These are phyloP conservation scores for Colletotrichum agaves DNA, from an alignment of 2,329 filamentous ascomycete species.

Conservation along the genomic window DNA sequence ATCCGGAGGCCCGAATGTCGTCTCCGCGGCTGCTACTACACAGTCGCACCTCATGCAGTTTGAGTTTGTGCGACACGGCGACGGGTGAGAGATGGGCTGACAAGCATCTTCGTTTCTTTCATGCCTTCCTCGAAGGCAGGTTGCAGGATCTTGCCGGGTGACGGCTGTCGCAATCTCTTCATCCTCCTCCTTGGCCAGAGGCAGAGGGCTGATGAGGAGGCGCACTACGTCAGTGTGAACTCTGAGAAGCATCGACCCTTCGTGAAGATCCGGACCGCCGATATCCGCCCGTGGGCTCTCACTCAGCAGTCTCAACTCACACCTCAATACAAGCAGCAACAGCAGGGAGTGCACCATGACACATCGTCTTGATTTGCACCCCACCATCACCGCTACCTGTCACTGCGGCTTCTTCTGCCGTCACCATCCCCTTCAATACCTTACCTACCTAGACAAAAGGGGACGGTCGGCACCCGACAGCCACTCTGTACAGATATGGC, in stretches of 20 bases:
- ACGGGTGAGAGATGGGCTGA: constrained; percentile 1
- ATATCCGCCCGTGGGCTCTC: background rate
- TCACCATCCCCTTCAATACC: constrained; percentile 6
- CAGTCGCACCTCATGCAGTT: background rate
- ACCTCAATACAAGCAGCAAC: background rate
- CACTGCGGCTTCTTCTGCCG: constrained; percentile 17
- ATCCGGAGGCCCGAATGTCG: constrained; percentile 8
- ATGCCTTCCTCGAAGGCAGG: background rate
- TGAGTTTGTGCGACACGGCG: constrained; percentile 13
- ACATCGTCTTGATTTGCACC: constrained; percentile 13
- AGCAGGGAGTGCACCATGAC: constrained; percentile 23
- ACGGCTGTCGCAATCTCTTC: background rate
- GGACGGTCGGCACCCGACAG: constrained; percentile 3
- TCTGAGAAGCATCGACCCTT: background rate
- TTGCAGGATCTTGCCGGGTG: background rate
- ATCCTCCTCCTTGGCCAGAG: background rate
- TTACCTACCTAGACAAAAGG: background rate
- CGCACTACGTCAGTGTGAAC: constrained; percentile 18
- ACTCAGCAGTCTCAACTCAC: background rate
- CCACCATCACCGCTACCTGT: constrained; percentile 19
- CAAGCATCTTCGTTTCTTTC: constrained; percentile 6
- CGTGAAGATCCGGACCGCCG: constrained; percentile 14
- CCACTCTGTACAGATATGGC: background rate
- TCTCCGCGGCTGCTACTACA: constrained; percentile 26
- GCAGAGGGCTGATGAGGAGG: constrained; percentile 8